Base-by-base conservation (phyloP, 345 rosid genomes). In the Chamaenerion angustifolium region DNA sequence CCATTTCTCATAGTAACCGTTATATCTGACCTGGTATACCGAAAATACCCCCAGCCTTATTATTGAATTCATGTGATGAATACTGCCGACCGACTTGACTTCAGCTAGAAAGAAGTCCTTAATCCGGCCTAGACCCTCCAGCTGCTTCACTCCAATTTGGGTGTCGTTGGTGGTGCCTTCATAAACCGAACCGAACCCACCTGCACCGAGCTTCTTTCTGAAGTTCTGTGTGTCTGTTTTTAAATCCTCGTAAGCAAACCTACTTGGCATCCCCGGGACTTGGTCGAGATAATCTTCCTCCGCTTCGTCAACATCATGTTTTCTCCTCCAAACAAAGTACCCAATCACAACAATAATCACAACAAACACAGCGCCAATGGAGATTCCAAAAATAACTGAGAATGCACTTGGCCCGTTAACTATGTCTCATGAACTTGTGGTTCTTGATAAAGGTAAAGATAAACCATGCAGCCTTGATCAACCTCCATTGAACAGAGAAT, bases 181-280 rank as follows among this genome's bases (percentile, higher is more conserved):
- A 48, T 55, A 65, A 0, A 68, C 71, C 10, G 57, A 49, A 15
- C 77, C 71, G 7, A 72, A 72, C 2, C 74, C 77, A 16, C 77
- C 77, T 18, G 52, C 40, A 0, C 77, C 74, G 25, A 58, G 68
- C 51, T 40, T 65, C 46, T 14, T 18, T 9, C 43, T 46, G 63
- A 72, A 68, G 19, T 68, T 44, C 16, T 61, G 25, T 4, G 71
- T 72, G 1, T 40, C 44, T 9, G 17, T 46, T 44, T 61, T 52
- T 51, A 72, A 15, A 15, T 45, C 48, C 4, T 16, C 2, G 18
- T 49, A 58, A 3, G 62, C 14, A 16, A 50, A 58, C 27, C 49
- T 21, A 37, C 40, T 19, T 8, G 49, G 57, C 57, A 54, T 54
- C n/a, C 57, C 57, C 8, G 56, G 48, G 21, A 54, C 37, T 43